Conservation (phyloP, 202 grass and related monocot species). For the Cymbopogon flexuosus region DNA sequence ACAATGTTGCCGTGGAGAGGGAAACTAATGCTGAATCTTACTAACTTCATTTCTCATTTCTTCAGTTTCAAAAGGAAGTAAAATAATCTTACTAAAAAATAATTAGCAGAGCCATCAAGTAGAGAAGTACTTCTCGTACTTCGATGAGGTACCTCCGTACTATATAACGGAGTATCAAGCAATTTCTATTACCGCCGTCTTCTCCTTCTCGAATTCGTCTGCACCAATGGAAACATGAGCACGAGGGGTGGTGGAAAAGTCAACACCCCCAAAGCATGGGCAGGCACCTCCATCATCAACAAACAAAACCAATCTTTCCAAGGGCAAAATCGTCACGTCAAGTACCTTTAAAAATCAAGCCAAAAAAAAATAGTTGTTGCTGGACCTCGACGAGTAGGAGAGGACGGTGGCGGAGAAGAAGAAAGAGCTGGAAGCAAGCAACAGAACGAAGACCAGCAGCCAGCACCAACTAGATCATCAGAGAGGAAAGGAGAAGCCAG, state of each 20-base stretch:
- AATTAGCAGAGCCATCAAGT: background rate
- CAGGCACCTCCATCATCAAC: background rate
- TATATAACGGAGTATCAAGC: background rate
- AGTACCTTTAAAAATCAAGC: background rate
- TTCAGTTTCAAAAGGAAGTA: background rate
- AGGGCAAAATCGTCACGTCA: conserved; percentile 34
- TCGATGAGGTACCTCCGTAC: background rate
- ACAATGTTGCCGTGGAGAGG: background rate
- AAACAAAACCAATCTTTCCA: conserved; percentile 46
- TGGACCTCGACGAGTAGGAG: conserved; percentile 12
- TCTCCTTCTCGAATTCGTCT: background rate
- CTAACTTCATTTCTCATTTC: background rate
- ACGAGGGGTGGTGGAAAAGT: background rate
- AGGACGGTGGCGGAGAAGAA: conserved; percentile 13
- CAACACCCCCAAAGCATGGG: conserved; percentile 4
- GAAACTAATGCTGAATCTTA: too few relatives aligned
- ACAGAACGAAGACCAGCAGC: conserved; percentile 6
- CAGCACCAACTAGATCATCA: background rate
- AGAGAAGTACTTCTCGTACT: background rate
- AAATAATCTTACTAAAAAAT: background rate
- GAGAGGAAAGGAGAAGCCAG: background rate
- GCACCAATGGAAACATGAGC: background rate
- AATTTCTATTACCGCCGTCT: background rate
- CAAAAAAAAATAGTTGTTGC: conserved; percentile 15
- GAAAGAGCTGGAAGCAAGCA: conserved; percentile 31